Evolutionary conservation across 345 rosid genomes (phyloP).

Genomic region (Physaria fendleri): DNA sequence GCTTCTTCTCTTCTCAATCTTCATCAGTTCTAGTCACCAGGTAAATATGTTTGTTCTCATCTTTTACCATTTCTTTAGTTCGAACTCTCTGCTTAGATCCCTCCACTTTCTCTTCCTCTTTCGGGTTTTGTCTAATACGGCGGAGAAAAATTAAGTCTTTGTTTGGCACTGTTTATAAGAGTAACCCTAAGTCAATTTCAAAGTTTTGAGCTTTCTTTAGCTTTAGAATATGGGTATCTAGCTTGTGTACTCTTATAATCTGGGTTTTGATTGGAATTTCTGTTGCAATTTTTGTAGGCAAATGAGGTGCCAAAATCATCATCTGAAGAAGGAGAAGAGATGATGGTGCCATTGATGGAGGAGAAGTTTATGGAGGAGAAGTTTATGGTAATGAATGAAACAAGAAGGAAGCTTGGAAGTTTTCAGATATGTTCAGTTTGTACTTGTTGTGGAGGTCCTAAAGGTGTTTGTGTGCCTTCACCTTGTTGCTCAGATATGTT

Average conservation of each 20-base stretch:
- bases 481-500: constrained; percentile 96
- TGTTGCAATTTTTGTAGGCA: too few relatives aligned
- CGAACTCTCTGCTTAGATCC: constrained; percentile 22
- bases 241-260: too few relatives aligned
- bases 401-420: constrained; percentile 73
- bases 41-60: constrained; percentile 22
- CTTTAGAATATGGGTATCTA: neutral
- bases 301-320: constrained; percentile 37
- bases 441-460: constrained; percentile 93
- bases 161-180: too few relatives aligned
- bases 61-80: neutral
- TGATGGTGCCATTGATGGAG: constrained; percentile 56
- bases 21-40: constrained; percentile 32
- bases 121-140: constrained; percentile 23
- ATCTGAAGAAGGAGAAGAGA: constrained; percentile 26
- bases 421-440: constrained; percentile 90
- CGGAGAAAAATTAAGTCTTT: constrained; percentile 23
- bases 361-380: too few relatives aligned
- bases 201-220: too few relatives aligned
- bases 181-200: neutral
- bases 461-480: constrained; percentile 69
- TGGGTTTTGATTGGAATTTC: neutral
- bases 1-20: constrained; percentile 31
- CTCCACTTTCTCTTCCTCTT: neutral
- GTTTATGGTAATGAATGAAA: constrained; percentile 67